Base-by-base conservation (phyloP, 2,329 filamentous ascomycete genomes). In the Epichloe festucae region DNA sequence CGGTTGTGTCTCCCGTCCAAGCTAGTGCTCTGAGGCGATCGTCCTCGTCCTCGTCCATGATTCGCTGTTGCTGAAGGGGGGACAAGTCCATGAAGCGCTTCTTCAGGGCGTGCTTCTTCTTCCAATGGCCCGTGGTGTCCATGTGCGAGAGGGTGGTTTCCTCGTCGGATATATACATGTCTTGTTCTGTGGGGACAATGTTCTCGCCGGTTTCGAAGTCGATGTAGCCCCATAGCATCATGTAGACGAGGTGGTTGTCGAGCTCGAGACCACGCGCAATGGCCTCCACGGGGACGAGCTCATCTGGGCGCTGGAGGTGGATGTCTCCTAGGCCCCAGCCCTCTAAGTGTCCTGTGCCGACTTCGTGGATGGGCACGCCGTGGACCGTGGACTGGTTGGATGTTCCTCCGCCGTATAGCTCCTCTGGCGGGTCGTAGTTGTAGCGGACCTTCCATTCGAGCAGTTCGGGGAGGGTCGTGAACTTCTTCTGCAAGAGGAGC, bases 201-300 rank as follows among this genome's bases (percentile, higher is more conserved):
- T 81, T 75, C 55, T 69, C 62, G 47, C 77, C 73, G 1, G 72
- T 78, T 4, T 62, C 47, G 49, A 70, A 73, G 63, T 85, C 73
- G 31, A 83, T 67, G 60, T 76, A 76, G 1, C 85, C 85, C 71
- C 78, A 87, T 15, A 78, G 55, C 57, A 82, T 70, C 73, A 86
- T 82, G 52, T 74, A 68, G 14, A 74, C 58, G 46, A 82, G 69
- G 58, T 77, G 71, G 12, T 69, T 54, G 51, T 81, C 70, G n/a
- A 87, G 62, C 21, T 72, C 56, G 36, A 86, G 61, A 0, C 70
- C 62, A 15, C 84, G 68, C 15, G 72, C 66, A 0, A 75, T 63
- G 0, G 74, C 68, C 60, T 89, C 84, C 12, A 70, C 60, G 42
- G 78, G 65, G 21, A 87, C 65, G 35, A 83, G 66, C 63, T 81